A percentile compares a stretch with the other conserved stretches of the same genome.
Conservation (phyloP, 805 yeast species). For the Blastobotrys chiropterorum region DNA sequence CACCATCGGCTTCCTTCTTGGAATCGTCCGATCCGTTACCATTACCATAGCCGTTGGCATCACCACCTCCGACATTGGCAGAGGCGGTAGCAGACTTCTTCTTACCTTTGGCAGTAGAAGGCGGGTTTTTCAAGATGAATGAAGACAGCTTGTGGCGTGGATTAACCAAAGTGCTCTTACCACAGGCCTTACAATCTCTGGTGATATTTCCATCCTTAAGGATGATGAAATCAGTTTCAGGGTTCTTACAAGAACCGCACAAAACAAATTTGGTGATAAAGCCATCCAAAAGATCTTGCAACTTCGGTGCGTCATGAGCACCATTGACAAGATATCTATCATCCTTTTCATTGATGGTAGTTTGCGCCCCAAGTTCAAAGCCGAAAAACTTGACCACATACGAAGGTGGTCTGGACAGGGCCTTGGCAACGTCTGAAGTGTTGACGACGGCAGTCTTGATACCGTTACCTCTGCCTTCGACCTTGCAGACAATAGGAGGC, state of each 20-base stretch:
- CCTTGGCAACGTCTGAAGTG: slow-evolving; percentile 87
- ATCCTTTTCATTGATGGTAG: slow-evolving; percentile 66
- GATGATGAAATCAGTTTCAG: slow-evolving; percentile 88
- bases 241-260: slow-evolving; percentile 93
- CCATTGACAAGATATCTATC: slow-evolving; percentile 94
- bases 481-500: slow-evolving; percentile 96
- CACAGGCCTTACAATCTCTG: slow-evolving; percentile 98
- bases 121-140: slow-evolving; percentile 83
- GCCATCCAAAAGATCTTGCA: slow-evolving; percentile 92
- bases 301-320: slow-evolving; percentile 79
- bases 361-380: slow-evolving; percentile 94
- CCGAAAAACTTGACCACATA: slow-evolving; percentile 94
- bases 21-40: slow-evolving; percentile 24
- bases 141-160: slow-evolving; percentile 82
- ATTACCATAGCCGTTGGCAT: slow-evolving; percentile 53
- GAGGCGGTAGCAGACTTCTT: slow-evolving; percentile 78
- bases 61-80: slow-evolving; percentile 85
- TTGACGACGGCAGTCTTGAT: slow-evolving; percentile 92
- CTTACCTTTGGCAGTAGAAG: slow-evolving; percentile 38
- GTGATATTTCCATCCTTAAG: slow-evolving; percentile 68
- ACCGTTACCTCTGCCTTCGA: slow-evolving; percentile 99
- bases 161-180: slow-evolving; percentile 78
- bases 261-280: slow-evolving; percentile 89
- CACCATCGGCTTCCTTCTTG: slow-evolving; percentile 28
- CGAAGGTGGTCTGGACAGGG: slow-evolving; percentile 86